These are phyloP conservation scores for Perkinsela sp. DNA, from an alignment of 208 protist genomes.

Conservation along the genomic window DNA sequence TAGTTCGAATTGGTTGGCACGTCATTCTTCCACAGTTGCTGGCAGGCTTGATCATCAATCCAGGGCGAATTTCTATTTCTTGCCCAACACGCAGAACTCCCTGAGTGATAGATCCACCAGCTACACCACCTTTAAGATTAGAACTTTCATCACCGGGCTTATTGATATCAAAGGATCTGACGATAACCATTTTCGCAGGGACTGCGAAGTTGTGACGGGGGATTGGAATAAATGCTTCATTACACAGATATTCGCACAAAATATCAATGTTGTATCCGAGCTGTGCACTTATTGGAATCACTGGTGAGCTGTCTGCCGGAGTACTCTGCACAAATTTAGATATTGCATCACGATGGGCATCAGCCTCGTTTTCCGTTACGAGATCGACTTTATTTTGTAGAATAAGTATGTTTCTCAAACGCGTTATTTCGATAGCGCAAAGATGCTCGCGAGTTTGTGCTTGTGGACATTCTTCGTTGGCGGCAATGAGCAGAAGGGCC, in stretches of 20 bases:
- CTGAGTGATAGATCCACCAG: slow-evolving; percentile 87
- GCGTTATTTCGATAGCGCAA: slow-evolving; percentile 98
- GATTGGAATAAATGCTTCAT: slow-evolving; percentile 68
- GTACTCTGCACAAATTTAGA: slow-evolving; percentile 54
- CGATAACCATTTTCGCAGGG: slow-evolving; percentile 82
- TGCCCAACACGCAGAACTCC: slow-evolving; percentile 88
- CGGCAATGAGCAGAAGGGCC: slow-evolving; percentile 94
- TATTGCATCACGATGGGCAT: slow-evolving; percentile 86
- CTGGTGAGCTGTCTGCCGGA: slow-evolving; percentile 72
- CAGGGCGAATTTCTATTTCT: slow-evolving; percentile 95
- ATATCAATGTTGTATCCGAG: slow-evolving; percentile 93
- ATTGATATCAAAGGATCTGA: slow-evolving; percentile 99
- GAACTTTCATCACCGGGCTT: slow-evolving; percentile 86
- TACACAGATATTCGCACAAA: slow-evolving; percentile 86
- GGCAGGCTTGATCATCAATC: slow-evolving; percentile 60
- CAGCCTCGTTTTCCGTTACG: slow-evolving; percentile 73
- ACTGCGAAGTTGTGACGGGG: slow-evolving; percentile 77
- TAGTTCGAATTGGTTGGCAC: slow-evolving; percentile 80
- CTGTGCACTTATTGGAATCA: slow-evolving; percentile 96
- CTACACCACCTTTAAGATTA: slow-evolving; percentile 85
- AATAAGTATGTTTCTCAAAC: slow-evolving; percentile 89
- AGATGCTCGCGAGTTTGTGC: slow-evolving; percentile 85
- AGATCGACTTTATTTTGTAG: slow-evolving; percentile 99
- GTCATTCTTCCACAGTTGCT: slow-evolving; percentile 46
- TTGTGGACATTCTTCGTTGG: slow-evolving; percentile 93